Evolutionary conservation across 257 asterid species (phyloP).

Genomic region (Nemophila menziesii): DNA sequence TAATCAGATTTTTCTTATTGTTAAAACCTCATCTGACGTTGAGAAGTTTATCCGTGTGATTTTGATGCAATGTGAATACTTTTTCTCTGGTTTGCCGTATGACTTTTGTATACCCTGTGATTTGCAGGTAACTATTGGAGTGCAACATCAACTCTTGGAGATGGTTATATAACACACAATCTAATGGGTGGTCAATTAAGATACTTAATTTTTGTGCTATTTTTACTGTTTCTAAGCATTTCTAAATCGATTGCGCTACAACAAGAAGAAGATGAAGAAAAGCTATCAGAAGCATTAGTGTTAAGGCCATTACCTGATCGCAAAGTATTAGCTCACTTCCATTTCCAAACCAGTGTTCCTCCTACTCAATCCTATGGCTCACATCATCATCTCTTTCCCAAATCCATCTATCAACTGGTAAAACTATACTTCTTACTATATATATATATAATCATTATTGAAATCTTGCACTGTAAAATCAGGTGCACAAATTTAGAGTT

Average conservation of each 20-base stretch:
- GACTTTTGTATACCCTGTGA: too few relatives aligned
- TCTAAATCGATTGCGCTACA: slow-evolving; percentile 31
- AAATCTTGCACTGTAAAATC: slow-evolving; percentile 17
- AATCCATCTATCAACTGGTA: slow-evolving; percentile 91
- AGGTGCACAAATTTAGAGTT: slow-evolving; percentile 76
- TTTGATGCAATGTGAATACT: too few relatives aligned
- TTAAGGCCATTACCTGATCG: slow-evolving; percentile 92
- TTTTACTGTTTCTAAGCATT: slow-evolving; percentile 17
- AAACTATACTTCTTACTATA: background rate
- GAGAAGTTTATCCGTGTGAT: too few relatives aligned
- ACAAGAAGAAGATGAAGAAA: slow-evolving; percentile 29
- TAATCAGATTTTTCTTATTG: too few relatives aligned
- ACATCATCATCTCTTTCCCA: slow-evolving; percentile 88
- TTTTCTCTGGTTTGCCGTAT: too few relatives aligned
- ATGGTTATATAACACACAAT: background rate
- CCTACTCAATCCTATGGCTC: slow-evolving; percentile 67
- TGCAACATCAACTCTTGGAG: too few relatives aligned
- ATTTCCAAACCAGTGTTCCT: slow-evolving; percentile 72
- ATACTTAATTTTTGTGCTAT: slow-evolving; percentile 12
- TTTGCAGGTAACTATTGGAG: too few relatives aligned
- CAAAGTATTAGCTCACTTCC: slow-evolving; percentile 79
- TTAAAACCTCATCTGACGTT: too few relatives aligned
- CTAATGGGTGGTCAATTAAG: background rate
- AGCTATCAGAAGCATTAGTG: slow-evolving; percentile 79
- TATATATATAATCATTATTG: too few relatives aligned